phyloP scores from a whole-genome alignment of 495 filamentous ascomycete genomes.

The Umbilicaria muhlenbergii region DNA sequence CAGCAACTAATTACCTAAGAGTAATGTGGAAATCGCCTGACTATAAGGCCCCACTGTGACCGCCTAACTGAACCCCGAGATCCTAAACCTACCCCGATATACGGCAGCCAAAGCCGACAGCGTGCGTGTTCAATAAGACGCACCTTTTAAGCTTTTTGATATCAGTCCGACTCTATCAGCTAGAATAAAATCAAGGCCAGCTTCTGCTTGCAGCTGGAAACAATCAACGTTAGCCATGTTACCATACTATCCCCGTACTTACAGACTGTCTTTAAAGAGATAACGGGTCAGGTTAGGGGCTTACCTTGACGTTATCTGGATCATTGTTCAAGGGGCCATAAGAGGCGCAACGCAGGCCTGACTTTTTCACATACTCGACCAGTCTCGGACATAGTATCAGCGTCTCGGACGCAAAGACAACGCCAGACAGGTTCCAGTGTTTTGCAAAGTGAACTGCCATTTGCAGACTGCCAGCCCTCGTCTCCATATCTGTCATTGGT shows the following conservation, averaged over 20 bases:
- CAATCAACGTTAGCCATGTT: background rate
- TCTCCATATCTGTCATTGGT: slow-evolving; percentile 13
- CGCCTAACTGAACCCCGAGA: too few species aligned
- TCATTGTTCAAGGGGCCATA: slow-evolving; percentile 23
- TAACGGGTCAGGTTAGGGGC: too few species aligned
- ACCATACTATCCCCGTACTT: too few species aligned
- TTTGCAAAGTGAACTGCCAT: slow-evolving; percentile 23
- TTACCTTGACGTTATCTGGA: slow-evolving; percentile 15
- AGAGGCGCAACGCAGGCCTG: slow-evolving; percentile 14
- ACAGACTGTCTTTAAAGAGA: too few species aligned
- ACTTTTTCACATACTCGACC: slow-evolving; percentile 15
- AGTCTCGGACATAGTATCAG: slow-evolving; percentile 22
- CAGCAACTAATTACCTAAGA: too few species aligned
- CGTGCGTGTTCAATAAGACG: too few species aligned
- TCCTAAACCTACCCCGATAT: too few species aligned
- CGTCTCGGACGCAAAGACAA: slow-evolving; percentile 21
- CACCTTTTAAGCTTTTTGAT: too few species aligned
- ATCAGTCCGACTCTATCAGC: slow-evolving; percentile 12
- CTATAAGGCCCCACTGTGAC: too few species aligned
- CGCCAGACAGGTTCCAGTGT: slow-evolving; percentile 20
- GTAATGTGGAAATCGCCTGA: too few species aligned
- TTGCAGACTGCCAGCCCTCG: slow-evolving; percentile 22
- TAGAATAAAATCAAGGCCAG: slow-evolving; percentile 14
- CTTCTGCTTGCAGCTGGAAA: slow-evolving; percentile 11
- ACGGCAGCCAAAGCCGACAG: too few species aligned